Conservation (phyloP, 1,284 basidiomycete species). For the Cryptococcus sp. region DNA sequence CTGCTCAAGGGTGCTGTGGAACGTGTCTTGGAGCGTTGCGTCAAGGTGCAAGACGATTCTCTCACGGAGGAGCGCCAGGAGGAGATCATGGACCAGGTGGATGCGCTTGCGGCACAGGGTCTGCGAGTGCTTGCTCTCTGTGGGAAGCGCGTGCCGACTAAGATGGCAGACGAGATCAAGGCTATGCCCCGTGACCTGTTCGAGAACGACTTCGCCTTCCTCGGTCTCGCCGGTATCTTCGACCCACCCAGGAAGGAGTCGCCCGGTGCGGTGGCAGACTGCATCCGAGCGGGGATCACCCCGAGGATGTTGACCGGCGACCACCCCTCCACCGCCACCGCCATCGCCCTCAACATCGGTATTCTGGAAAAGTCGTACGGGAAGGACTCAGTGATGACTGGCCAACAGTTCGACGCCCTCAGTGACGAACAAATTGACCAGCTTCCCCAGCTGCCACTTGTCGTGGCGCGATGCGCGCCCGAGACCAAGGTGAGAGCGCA, state of each 20-base stretch:
- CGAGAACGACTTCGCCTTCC: slow-evolving; percentile 60
- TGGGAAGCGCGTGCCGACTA: slow-evolving; percentile 49
- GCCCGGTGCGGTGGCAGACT: slow-evolving; percentile 60
- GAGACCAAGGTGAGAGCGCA: slow-evolving; percentile 54
- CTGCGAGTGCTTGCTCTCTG: slow-evolving; percentile 54
- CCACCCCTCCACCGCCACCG: slow-evolving; percentile 54
- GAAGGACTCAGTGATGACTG: slow-evolving; percentile 54
- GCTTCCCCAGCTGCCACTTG: slow-evolving; percentile 57
- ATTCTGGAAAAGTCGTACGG: slow-evolving; percentile 54
- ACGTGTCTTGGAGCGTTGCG: slow-evolving; percentile 58
- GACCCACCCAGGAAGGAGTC: slow-evolving; percentile 70
- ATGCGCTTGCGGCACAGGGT: slow-evolving; percentile 58
- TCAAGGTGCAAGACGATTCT: slow-evolving; percentile 38
- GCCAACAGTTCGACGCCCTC: slow-evolving; percentile 61
- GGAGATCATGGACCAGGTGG: slow-evolving; percentile 54
- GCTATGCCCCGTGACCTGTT: slow-evolving; percentile 54
- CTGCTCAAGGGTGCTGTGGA: slow-evolving; percentile 64
- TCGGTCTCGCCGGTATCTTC: slow-evolving; percentile 63
- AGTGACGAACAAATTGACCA: slow-evolving; percentile 61
- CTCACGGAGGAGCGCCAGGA: slow-evolving; percentile 40
- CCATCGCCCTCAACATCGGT: slow-evolving; percentile 55
- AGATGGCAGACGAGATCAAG: slow-evolving; percentile 40
- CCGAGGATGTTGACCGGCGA: slow-evolving; percentile 62
- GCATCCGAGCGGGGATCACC: slow-evolving; percentile 62
- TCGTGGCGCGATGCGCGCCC: slow-evolving; percentile 59